A percentile compares a stretch with the other conserved stretches of the same genome.
Conservation (phyloP, 495 filamentous ascomycete species). For the Parathielavia appendiculata region DNA sequence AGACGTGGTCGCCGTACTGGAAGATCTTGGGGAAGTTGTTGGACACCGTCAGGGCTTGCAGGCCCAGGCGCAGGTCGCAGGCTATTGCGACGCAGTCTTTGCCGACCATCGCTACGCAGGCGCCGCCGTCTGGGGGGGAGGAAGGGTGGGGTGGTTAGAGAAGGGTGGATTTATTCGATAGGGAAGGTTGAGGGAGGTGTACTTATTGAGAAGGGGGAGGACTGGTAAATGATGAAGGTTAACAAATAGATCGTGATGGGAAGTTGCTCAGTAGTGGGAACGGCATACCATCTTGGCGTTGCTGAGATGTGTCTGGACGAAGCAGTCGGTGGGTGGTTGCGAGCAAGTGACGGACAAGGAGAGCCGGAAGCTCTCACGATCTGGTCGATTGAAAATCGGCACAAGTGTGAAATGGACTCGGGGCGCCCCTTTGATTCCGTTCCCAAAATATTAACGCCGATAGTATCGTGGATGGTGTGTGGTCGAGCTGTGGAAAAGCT, state of each 20-base stretch:
- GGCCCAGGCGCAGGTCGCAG: slow-evolving; percentile 94
- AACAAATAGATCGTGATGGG: slow-evolving; percentile 8
- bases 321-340: slow-evolving; percentile 10
- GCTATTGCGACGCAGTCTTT: slow-evolving; percentile 99
- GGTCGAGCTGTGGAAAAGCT: slow-evolving; percentile 17
- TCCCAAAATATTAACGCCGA: neutral
- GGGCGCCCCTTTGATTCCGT: neutral
- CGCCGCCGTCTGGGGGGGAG: slow-evolving; percentile 70
- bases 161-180: neutral
- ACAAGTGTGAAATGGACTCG: neutral
- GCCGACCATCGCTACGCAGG: slow-evolving; percentile 96
- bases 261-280: neutral
- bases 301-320: slow-evolving; percentile 2
- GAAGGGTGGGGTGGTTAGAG: slow-evolving; percentile 9
- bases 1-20: slow-evolving; percentile 82
- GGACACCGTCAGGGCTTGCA: slow-evolving; percentile 92
- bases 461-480: slow-evolving; percentile 8
- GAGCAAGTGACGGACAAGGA: neutral
- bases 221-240: slow-evolving; percentile 38
- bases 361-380: neutral
- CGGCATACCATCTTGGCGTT: slow-evolving; percentile 27
- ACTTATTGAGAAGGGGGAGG: slow-evolving; percentile 88
- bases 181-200: slow-evolving; percentile 25
- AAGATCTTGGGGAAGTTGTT: slow-evolving; percentile 99
- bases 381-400: neutral